Percentiles rank a stretch among this genome's conserved stretches.
Evolutionary conservation across 2,329 filamentous ascomycete species (phyloP).

Genomic region (Fusarium foetens): DNA sequence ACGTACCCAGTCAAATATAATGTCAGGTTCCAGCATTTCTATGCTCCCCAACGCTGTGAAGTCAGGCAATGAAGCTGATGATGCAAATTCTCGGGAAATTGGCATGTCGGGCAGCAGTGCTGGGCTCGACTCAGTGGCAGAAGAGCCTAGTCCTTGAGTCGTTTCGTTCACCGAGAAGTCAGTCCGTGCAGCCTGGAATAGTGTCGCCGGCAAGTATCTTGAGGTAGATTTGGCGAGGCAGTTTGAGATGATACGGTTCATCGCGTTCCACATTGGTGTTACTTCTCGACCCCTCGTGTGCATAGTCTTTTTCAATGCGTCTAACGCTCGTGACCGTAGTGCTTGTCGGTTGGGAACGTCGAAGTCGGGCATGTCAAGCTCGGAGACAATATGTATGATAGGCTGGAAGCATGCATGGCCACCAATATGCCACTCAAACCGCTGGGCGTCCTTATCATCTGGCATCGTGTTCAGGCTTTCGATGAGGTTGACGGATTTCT

Average conservation of each 20-base stretch:
- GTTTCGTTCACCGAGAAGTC: no score
- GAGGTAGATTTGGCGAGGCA: neutral
- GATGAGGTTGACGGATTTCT: neutral
- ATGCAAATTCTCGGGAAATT: neutral
- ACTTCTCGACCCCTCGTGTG: neutral
- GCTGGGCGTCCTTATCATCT: neutral
- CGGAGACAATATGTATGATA: conserved; percentile 1
- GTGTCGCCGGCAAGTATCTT: neutral
- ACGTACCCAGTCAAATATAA: neutral
- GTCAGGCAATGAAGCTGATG: neutral
- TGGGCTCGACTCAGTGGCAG: rapidly evolving
- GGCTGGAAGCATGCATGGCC: conserved; percentile 1
- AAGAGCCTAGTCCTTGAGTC: neutral
- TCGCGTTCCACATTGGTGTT: conserved; percentile 1
- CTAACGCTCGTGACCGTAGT: neutral
- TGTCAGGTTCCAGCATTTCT: neutral
- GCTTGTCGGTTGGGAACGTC: neutral
- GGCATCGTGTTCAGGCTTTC: neutral
- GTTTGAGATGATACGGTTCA: neutral
- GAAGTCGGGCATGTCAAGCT: neutral
- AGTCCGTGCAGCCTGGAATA: neutral
- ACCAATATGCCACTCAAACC: neutral
- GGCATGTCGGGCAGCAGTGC: neutral
- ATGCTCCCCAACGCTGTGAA: neutral
- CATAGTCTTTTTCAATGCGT: neutral